These are phyloP conservation scores for Penicillium digitatum DNA, from an alignment of 2,329 filamentous ascomycete species.

Conservation along the genomic window DNA sequence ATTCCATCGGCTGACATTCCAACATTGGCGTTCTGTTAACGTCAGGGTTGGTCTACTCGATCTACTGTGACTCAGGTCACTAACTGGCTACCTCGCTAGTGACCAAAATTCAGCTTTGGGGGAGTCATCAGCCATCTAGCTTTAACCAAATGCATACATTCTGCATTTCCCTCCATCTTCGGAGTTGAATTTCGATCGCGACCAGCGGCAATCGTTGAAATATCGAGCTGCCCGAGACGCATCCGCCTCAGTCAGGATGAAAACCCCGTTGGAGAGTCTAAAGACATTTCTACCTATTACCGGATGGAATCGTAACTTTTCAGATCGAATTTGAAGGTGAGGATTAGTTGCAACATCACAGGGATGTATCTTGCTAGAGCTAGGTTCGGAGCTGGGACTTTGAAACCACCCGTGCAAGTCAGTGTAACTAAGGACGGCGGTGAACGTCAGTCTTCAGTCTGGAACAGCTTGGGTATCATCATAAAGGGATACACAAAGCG, in stretches of 20 bases:
- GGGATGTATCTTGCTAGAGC: neutral
- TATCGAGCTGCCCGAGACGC: slow-evolving; percentile 11
- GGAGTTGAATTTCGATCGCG: slow-evolving; percentile 5
- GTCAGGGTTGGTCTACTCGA: neutral
- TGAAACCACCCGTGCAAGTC: neutral
- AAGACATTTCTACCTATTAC: neutral
- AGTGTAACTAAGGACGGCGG: neutral
- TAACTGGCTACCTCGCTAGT: neutral
- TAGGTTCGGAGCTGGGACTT: neutral
- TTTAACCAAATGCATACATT: neutral
- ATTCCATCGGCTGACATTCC: neutral
- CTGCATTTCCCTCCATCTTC: neutral
- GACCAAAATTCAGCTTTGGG: neutral
- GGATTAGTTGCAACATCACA: neutral
- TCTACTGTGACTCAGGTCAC: neutral
- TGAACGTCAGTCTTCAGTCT: neutral
- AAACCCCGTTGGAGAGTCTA: slow-evolving; percentile 11
- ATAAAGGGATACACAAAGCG: neutral
- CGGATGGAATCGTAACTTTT: neutral
- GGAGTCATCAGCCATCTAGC: neutral
- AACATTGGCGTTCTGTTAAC: neutral
- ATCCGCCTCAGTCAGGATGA: slow-evolving; percentile 4
- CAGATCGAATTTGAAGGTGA: neutral
- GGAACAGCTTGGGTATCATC: neutral
- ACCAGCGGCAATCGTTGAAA: slow-evolving; percentile 10